Base-by-base conservation (phyloP, 768 basidiomycete genomes). In the Boletus tomentosulus region DNA sequence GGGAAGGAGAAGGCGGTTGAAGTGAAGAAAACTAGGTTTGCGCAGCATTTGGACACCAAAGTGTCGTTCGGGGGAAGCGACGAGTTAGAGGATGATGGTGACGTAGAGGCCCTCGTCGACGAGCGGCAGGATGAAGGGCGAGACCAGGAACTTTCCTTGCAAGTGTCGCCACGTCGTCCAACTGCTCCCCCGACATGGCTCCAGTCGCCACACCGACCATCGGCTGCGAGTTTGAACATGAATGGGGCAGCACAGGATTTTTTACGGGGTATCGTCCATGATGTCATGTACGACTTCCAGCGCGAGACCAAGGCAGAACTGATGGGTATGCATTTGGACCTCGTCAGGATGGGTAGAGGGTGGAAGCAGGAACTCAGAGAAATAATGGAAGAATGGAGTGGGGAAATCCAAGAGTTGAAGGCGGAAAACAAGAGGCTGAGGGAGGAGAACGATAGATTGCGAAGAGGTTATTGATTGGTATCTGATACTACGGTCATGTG, bases 261-360 rank as follows among this genome's bases (percentile, higher is more conserved):
- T 27, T 66, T 90, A 55, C 79, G 81, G 51, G 76, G 76, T 24
- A 81, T 88, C 50, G 79, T 90, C 48, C 77, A 78, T 43, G 87
- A 89, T 51, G 84, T 82, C 54, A 82, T 90, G 82, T 80, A 77
- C 57, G 88, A 90, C 57, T 86, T 81, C 62, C 85, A 84, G 65
- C 74, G 77, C 57, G 86, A 89, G 66, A 83, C 81, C 24, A 78
- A 79, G 61, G 75, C 79, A n/a, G 84, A 89, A 74, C 81, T 89
- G 78, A 78, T 80, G 65, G 86, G 85, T 2, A 71, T 90, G 52
- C 89, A 91, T 68, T 62, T 91, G 56, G 88, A 91, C 62, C 62
- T 89, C 53, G 73, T 91, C 34, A 75, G 80, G 52, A 84, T 89
- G 83, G 85, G 87, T 2, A 71, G 84, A 33, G 78, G 78, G 25